These are phyloP conservation scores for Hypoxylon sp. DNA, from an alignment of 2,329 filamentous ascomycete genomes.

Conservation along the genomic window DNA sequence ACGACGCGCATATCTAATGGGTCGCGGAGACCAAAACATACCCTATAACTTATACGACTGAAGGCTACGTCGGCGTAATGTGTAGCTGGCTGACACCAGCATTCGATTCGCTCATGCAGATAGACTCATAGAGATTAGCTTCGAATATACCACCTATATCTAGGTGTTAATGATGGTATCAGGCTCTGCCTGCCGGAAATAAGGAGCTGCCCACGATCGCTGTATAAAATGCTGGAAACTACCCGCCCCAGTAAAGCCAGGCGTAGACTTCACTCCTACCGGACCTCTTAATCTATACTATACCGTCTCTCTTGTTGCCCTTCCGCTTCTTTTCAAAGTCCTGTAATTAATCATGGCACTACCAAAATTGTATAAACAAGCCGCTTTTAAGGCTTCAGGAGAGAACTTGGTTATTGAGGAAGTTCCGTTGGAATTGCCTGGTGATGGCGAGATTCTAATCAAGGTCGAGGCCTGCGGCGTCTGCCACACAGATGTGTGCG, in stretches of 20 bases:
- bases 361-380: constrained; percentile 71
- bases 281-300: not conserved
- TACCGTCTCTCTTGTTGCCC: not conserved
- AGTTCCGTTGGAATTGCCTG: constrained; percentile 63
- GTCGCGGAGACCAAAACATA: not conserved
- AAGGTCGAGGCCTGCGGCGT: constrained; percentile 75
- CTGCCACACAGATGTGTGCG: constrained; percentile 67
- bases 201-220: not conserved
- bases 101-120: not conserved
- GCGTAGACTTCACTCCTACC: not conserved
- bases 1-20: not conserved
- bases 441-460: constrained; percentile 68
- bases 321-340: not conserved
- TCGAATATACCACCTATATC: constrained; percentile 18
- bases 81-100: not conserved
- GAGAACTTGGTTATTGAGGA: constrained; percentile 68
- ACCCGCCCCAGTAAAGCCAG: not conserved
- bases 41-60: not conserved
- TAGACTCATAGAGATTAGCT: not conserved
- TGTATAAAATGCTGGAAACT: constrained; percentile 7
- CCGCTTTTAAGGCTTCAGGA: constrained; percentile 66
- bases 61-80: not conserved
- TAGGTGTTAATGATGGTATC: constrained; percentile 10
- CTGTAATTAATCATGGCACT: constrained; percentile 52
- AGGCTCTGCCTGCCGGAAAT: constrained; percentile 10